Conservation (phyloP, 345 rosid species). For the Euclidium syriacum region DNA sequence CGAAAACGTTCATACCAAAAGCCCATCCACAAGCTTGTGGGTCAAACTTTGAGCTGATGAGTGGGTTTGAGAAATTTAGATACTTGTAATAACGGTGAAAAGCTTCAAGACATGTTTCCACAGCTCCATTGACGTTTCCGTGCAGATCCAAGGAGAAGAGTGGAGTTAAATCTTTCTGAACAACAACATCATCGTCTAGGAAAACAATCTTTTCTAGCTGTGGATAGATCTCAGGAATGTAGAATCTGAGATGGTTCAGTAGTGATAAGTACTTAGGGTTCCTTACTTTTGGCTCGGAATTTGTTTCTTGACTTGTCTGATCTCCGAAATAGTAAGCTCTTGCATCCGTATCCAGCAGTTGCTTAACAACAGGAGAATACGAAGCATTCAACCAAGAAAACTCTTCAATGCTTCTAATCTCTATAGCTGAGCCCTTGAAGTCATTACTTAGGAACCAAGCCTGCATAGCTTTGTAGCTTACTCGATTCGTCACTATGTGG, state of each 20-base stretch:
- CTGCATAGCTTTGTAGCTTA: conserved; percentile 73
- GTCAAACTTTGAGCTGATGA: conserved; percentile 91
- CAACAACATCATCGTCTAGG: conserved; percentile 92
- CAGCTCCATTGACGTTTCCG: conserved; percentile 96
- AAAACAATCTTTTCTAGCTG: conserved; percentile 86
- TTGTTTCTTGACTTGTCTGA: conserved; percentile 41
- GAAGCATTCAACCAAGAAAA: conserved; percentile 86
- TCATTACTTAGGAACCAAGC: conserved; percentile 73
- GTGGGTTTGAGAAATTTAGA: conserved; percentile 85
- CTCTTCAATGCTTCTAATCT: conserved; percentile 71
- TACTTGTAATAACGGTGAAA: conserved; percentile 94
- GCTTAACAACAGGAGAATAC: conserved; percentile 63
- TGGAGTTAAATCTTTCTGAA: conserved; percentile 88
- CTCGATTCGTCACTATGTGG: conserved; percentile 61
- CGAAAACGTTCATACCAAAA: conserved; percentile 91
- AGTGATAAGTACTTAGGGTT: conserved; percentile 64
- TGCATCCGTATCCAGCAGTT: conserved; percentile 43
- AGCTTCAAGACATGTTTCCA: conserved; percentile 96
- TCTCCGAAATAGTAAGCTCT: conserved; percentile 47
- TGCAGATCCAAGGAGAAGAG: conserved; percentile 93
- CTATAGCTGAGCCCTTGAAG: conserved; percentile 75
- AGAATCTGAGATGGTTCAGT: conserved; percentile 88
- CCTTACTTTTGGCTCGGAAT: conserved; percentile 55
- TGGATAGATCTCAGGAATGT: conserved; percentile 91
- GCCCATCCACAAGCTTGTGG: conserved; percentile 99